Base-by-base conservation (phyloP, 202 grass and related monocot genomes). In the Setaria italica region DNA sequence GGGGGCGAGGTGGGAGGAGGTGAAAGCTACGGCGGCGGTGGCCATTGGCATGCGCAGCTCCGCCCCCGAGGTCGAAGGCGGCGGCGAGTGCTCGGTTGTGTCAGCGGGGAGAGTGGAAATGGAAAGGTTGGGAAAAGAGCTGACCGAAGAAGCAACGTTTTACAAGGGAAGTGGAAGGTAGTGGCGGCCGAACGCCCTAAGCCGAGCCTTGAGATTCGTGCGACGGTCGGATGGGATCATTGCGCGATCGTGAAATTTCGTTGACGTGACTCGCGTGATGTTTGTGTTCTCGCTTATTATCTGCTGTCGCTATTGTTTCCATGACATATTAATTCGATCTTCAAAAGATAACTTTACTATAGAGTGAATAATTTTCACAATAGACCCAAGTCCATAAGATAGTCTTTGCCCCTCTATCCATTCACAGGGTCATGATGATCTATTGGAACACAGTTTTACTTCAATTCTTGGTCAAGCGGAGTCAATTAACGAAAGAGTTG, bases 21-120 rank as follows among this genome's bases (percentile, higher is more conserved):
- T 16, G 58, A 62, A 59, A 11, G 69, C 20, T 77, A 33, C 33
- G 33, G 81, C 43, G 78, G 78, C 57, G 77, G 39, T 6, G 39
- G 68, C 76, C 90, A 92, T 92, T 78, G 79, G 66, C 66, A 42
- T 32, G 68, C 75, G 62, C 35, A 60, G 74, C 76, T 69, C 63
- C 60, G 47, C 11, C 17, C 20, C 82, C 45, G 75, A 82, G 73
- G 59, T 76, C 78, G 11, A 66, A 70, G 58, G 76, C 69, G 74
- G 76, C 57, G 69, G 53, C 30, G 83, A 58, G 67, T 47, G 78
- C 72, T 49, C 82, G 72, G 57, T 42, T 50, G 59, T 62, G 60
- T 60, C 29, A 32, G 67, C 11, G 58, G 12, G 30, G 57, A 32
- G 73, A 79, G 73, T 14, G 66, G 35, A 79, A 62, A n/a, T 62